Conservation (phyloP, 2,329 filamentous ascomycete genomes). For the Verticillium alfalfae region DNA sequence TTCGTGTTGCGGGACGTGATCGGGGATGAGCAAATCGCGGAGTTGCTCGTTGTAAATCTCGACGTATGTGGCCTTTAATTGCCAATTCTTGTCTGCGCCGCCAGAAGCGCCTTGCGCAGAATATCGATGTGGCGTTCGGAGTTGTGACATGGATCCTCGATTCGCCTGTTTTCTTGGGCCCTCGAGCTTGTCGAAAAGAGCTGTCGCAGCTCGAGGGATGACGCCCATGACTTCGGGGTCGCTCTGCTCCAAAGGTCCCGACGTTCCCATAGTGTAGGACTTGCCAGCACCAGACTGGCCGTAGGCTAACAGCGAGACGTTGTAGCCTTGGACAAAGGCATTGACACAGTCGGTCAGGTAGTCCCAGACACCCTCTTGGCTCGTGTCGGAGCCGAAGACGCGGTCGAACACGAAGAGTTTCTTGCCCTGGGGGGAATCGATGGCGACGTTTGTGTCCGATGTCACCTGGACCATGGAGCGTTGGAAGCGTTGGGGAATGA, state of each 20-base stretch:
- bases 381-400: constrained; percentile 78
- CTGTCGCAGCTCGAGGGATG: constrained; percentile 83
- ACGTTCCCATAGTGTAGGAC: constrained; percentile 98
- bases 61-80: constrained; percentile 88
- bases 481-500: constrained; percentile 94
- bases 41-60: constrained; percentile 98
- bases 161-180: constrained; percentile 43
- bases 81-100: constrained; percentile 72
- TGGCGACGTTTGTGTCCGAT: constrained; percentile 75
- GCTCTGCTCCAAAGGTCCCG: constrained; percentile 72
- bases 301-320: constrained; percentile 94
- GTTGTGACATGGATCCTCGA: constrained; percentile 67
- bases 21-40: constrained; percentile 80
- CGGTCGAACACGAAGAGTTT: constrained; percentile 97
- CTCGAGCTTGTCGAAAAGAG: constrained; percentile 83
- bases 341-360: constrained; percentile 86
- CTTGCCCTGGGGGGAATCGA: constrained; percentile 86
- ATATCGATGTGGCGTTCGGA: constrained; percentile 76
- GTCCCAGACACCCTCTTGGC: constrained; percentile 89
- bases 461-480: constrained; percentile 87
- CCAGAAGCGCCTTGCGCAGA: constrained; percentile 46
- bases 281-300: constrained; percentile 97
- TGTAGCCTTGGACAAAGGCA: constrained; percentile 93
- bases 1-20: constrained; percentile 63
- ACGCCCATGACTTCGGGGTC: constrained; percentile 75